Evolutionary conservation across 1,139 yeast genomes (phyloP), one percentile per base, ranked within the genome.

Genomic region (Arxiozyma bovina): DNA sequence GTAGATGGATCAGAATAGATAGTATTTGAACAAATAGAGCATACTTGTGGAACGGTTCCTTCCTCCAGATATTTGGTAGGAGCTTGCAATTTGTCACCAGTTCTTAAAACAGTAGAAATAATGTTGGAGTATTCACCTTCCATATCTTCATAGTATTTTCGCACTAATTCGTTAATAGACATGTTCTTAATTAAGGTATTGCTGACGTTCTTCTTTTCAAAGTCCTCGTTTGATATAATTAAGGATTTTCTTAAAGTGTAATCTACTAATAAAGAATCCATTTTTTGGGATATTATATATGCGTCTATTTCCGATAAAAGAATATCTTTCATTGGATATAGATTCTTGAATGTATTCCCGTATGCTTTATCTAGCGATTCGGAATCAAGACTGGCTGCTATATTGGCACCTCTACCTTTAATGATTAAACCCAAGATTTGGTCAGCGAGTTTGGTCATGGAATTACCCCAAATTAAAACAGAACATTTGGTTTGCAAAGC

Each of bases 101-200:
- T 91, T 59, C 88, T 83, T 15, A 90, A 91, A 21, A 93, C 98
- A 0, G 99, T 91, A 0, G 97, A 86, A 2, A 94, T 93, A 4
- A 94, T 89, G 52, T 95, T 89, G 0, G 96, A 89, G 64, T 90
- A 91, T 8, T 87, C 95, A 11, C 80, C 77, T 64, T 90, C 96
- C 42, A 91, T 81, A 46, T 78, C 78, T 42, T 74, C 77, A 63
- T 90, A 89, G 68, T 93, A 93, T 54, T 83, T 80, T 45, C 82
- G 74, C 1, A 91, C 83, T 51, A 93, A 75, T 63, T 88, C 95
- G 62, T 87, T 83, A 38, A 93, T 84, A 1, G 96, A 87, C 77
- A 86, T 82, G 60, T 83, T 80, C 67, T 82, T 87, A 22, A 82
- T 80, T 51, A 70, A 63, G 50, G 61, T 66, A 27, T 55, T 59